Conservation (phyloP, 169 alveolate species). For the Neospora caninum region DNA sequence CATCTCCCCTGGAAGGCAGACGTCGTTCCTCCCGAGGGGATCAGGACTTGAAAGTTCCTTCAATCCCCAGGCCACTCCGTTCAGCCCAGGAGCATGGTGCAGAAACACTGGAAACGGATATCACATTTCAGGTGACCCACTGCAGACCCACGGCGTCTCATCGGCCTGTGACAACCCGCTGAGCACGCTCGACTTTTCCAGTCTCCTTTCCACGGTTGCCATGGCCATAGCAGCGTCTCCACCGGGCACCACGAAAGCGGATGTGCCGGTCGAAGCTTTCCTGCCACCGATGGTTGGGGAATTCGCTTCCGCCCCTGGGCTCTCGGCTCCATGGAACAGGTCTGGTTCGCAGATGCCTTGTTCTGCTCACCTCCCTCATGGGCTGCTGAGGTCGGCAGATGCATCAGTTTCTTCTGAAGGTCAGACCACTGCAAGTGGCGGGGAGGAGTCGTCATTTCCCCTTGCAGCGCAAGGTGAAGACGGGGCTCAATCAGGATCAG, state of each 20-base stretch:
- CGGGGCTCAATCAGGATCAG: no score
- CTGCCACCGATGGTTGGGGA: not conserved
- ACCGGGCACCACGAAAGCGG: not conserved
- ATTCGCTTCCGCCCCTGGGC: not conserved
- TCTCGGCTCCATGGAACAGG: not conserved
- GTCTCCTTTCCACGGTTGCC: conserved; percentile 25
- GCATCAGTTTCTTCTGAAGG: not conserved
- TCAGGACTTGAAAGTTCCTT: not conserved
- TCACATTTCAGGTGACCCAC: not conserved
- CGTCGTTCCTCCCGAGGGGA: not conserved
- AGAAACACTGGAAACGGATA: not conserved
- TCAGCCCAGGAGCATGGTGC: not conserved
- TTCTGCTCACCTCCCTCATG: not conserved
- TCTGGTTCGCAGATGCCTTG: not conserved
- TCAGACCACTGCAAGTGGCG: not conserved
- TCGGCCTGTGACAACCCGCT: not conserved
- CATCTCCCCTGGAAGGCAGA: not conserved
- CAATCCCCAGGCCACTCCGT: not conserved
- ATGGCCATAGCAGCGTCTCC: conserved; percentile 35
- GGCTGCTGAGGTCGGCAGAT: not conserved
- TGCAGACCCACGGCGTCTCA: not conserved
- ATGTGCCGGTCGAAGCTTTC: not conserved
- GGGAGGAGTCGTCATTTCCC: not conserved
- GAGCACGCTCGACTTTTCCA: conserved; percentile 10
- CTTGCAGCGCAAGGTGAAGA: not conserved